Percentiles rank a stretch among this genome's conserved stretches.
Evolutionary conservation across 495 filamentous ascomycete species (phyloP).

Genomic region (Lepidopterella palustris): DNA sequence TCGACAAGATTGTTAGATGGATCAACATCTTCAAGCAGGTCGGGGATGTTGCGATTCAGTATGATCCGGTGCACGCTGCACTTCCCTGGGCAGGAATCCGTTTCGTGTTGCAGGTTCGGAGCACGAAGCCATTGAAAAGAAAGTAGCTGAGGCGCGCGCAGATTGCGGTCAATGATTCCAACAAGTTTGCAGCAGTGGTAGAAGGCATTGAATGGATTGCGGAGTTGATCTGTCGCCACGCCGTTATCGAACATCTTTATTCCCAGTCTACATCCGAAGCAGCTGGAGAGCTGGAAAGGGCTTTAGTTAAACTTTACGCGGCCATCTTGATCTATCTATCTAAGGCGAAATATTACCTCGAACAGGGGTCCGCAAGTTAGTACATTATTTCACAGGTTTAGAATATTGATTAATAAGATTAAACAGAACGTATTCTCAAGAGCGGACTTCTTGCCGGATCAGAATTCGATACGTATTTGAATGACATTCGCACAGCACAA

Average conservation of each 20-base stretch:
- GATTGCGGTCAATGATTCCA: conserved; percentile 24
- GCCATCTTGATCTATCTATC: conserved; percentile 9
- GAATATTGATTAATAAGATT: conserved; percentile 7
- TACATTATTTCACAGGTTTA: conserved; percentile 3
- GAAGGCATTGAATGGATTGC: conserved; percentile 30
- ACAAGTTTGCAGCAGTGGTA: conserved; percentile 22
- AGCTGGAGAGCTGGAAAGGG: conserved; percentile 2
- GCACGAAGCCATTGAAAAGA: not conserved
- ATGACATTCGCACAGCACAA: conserved; percentile 7
- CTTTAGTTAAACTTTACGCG: conserved; percentile 19
- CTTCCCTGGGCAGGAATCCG: conserved; percentile 43
- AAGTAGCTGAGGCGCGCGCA: conserved; percentile 5
- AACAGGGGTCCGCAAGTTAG: conserved; percentile 13
- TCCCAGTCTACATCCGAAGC: conserved; percentile 11
- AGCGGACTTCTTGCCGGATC: not conserved
- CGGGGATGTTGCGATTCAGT: conserved; percentile 37
- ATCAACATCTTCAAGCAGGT: conserved; percentile 38
- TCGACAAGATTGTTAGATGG: conserved; percentile 37
- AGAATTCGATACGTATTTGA: conserved; percentile 4
- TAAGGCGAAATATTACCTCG: conserved; percentile 19
- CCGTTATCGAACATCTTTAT: conserved; percentile 32
- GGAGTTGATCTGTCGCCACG: conserved; percentile 28
- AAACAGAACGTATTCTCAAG: conserved; percentile 3
- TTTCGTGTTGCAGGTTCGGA: conserved; percentile 38
- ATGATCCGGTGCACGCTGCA: conserved; percentile 40